Evolutionary conservation across 106 monocot species (phyloP), one percentile per base, ranked within the genome.

Genomic region (Dendrobium huoshanense): DNA sequence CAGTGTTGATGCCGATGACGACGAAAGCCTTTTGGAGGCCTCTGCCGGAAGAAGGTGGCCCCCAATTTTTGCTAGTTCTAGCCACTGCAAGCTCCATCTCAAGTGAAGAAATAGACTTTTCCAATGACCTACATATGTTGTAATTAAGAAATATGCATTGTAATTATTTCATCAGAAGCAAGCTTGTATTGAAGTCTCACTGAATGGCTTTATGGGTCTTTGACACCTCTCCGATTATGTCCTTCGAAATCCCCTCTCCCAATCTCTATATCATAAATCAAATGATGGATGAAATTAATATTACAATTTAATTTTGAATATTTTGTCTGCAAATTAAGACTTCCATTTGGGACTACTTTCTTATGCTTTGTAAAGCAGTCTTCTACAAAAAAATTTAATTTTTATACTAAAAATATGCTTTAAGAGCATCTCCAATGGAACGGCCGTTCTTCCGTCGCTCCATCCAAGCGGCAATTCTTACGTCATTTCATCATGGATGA

Each of bases 1-100:
- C 96, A 4, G 96, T 97, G 84, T 97, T 97, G 83, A 97, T 90
- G 1, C 96, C 96, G 44, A 97, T 80, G 41, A 97, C 94, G 7
- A 86, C 88, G 75, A 97, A 94, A 4, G 81, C 90, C 86, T 92
- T 97, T 65, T 65, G 77, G 59, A 82, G 78, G 13, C 61, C 20
- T n/a, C 72, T 2, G 22, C 55, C 41, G 56, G 47, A 41, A 1
- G 0, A 59, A 75, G 1, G 20, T 6, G 19, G 31, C n/a, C 73
- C 58, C 44, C 56, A 45, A 40, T 13, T 42, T 65, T 22, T 75
- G 17, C 65, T 80, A 7, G 87, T 81, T 79, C 96, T 42, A 1
- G 90, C 88, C 37, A 85, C 92, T 1, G 94, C 84, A 24, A 97
- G 81, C 80, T 97, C 94, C 90, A 94, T 85, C 84, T 97, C 94